These are phyloP conservation scores for Pythium aquatile DNA, from an alignment of 352 stramenopile genomes.

Conservation along the genomic window DNA sequence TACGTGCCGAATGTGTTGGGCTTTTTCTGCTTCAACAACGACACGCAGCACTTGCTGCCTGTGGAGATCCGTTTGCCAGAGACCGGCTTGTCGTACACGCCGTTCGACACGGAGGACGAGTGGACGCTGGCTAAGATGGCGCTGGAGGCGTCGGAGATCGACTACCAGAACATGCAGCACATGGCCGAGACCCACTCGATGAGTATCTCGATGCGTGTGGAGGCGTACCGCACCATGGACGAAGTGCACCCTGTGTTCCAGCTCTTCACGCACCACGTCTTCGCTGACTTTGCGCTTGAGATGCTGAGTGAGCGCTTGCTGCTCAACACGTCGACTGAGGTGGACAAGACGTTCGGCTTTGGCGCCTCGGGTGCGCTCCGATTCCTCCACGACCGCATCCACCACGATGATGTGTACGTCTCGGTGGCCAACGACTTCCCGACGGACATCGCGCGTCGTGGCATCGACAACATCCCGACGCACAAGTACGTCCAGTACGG, in stretches of 20 bases:
- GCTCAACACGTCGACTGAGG: constrained; percentile 37
- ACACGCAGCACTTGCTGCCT: constrained; percentile 12
- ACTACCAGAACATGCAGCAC: constrained; percentile 17
- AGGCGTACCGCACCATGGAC: constrained; percentile 35
- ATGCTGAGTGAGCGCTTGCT: constrained; percentile 34
- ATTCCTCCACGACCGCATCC: constrained; percentile 30
- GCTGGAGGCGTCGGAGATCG: constrained; percentile 1
- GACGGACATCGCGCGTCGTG: constrained; percentile 12
- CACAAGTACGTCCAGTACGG: constrained; percentile 42
- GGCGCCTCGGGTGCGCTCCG: constrained; percentile 32
- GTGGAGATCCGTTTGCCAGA: constrained; percentile 20
- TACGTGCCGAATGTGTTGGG: constrained; percentile 36
- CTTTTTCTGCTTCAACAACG: constrained; percentile 23
- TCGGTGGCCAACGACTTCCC: constrained; percentile 27
- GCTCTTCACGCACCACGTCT: constrained; percentile 42
- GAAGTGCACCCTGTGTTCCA: constrained; percentile 34
- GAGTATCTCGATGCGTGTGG: constrained; percentile 36
- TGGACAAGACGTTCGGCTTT: constrained; percentile 50
- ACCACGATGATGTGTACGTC: constrained; percentile 7
- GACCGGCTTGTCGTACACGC: constrained; percentile 19
- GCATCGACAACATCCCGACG: constrained; percentile 29
- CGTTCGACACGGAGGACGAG: constrained; percentile 10
- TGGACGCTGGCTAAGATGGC: constrained; percentile 27
- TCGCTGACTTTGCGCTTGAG: constrained; percentile 41
- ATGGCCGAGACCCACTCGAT: constrained; percentile 23